These are phyloP conservation scores for Cronartium quercuum DNA, from an alignment of 1,284 basidiomycete species.

Conservation along the genomic window DNA sequence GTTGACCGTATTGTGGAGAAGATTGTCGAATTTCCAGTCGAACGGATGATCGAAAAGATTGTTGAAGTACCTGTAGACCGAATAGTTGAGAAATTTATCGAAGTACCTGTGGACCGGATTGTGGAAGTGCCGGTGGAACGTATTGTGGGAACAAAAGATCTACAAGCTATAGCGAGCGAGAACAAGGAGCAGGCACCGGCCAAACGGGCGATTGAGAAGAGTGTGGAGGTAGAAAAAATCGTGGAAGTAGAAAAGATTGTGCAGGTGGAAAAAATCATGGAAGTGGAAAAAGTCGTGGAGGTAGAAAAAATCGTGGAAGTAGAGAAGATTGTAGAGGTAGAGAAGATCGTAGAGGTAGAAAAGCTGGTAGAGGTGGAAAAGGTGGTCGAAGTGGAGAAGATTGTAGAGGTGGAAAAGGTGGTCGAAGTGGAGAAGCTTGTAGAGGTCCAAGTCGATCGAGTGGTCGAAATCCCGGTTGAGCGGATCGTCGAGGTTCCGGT, in stretches of 20 bases:
- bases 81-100: slow-evolving; percentile 39
- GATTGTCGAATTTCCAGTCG: slow-evolving; percentile 41
- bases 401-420: slow-evolving; percentile 44
- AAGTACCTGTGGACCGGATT: slow-evolving; percentile 41
- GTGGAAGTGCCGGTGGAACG: slow-evolving; percentile 43
- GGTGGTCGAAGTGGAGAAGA: slow-evolving; percentile 52
- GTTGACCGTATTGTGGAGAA: slow-evolving; percentile 41
- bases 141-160: slow-evolving; percentile 40
- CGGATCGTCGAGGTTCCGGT: slow-evolving; percentile 42
- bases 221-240: slow-evolving; percentile 48
- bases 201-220: slow-evolving; percentile 24
- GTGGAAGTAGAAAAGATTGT: slow-evolving; percentile 49
- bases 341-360: slow-evolving; percentile 44
- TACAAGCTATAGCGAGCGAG: neutral
- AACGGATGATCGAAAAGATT: slow-evolving; percentile 51
- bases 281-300: slow-evolving; percentile 48
- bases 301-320: slow-evolving; percentile 50
- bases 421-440: slow-evolving; percentile 46
- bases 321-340: slow-evolving; percentile 40
- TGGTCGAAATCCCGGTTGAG: slow-evolving; percentile 52
- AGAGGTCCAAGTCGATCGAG: slow-evolving; percentile 47
- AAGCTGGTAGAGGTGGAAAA: slow-evolving; percentile 52
- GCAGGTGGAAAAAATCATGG: slow-evolving; percentile 46
- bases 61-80: slow-evolving; percentile 53
- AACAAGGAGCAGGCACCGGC: neutral